Evolutionary conservation across 371 early-diverging fungal species (phyloP).

Genomic region (Mucor lusitanicus): DNA sequence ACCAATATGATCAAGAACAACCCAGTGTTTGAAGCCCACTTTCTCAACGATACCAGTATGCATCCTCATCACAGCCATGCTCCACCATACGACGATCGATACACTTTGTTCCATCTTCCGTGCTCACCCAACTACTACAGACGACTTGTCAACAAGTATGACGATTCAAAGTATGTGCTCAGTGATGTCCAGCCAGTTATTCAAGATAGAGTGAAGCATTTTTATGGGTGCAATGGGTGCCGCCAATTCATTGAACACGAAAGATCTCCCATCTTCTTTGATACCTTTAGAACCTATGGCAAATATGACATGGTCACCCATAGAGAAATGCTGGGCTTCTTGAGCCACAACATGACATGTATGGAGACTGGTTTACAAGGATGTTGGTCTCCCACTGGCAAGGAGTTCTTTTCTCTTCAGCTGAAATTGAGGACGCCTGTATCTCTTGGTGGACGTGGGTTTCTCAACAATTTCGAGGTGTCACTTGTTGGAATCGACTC

Average conservation of each 20-base stretch:
- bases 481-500: too few species aligned
- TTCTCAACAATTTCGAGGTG: background rate
- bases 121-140: background rate
- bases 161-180: background rate
- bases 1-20: background rate
- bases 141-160: background rate
- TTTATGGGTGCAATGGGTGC: background rate
- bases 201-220: background rate
- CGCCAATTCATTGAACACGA: too few species aligned
- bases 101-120: background rate
- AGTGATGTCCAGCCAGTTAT: background rate
- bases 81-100: background rate
- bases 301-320: background rate
- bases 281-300: background rate
- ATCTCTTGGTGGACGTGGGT: background rate
- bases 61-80: background rate
- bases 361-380: background rate
- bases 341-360: background rate
- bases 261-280: background rate
- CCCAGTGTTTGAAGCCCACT: background rate
- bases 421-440: background rate
- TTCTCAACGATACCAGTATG: background rate
- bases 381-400: background rate
- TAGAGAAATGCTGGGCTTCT: background rate
- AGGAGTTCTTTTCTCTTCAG: background rate